Percentiles rank a stretch among this genome's conserved stretches.
Conservation (phyloP, 2,329 filamentous ascomycete genomes). For the Grosmannia clavigera region DNA sequence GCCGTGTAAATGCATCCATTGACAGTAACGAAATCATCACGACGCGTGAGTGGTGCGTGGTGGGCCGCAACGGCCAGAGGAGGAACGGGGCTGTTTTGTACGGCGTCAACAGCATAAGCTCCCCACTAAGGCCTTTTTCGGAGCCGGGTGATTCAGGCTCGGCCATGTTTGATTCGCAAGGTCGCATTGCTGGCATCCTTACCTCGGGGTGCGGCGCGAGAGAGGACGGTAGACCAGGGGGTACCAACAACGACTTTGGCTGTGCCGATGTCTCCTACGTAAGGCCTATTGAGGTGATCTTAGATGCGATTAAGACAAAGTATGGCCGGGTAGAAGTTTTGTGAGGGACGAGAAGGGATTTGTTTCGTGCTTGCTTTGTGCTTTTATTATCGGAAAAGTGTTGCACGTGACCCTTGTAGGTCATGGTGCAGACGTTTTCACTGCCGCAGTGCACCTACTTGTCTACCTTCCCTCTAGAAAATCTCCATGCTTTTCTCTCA, state of each 20-base stretch:
- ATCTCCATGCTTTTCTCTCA: too few species aligned
- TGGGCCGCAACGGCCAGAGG: neutral
- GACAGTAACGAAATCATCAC: neutral
- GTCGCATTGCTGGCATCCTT: neutral
- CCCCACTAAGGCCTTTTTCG: neutral
- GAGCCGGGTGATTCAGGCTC: neutral
- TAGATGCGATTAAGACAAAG: neutral
- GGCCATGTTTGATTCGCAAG: neutral
- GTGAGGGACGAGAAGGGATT: neutral
- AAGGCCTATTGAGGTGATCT: neutral
- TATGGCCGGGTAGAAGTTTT: neutral
- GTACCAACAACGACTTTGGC: neutral
- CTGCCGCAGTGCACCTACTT: too few species aligned
- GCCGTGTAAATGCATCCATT: neutral
- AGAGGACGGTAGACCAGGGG: neutral
- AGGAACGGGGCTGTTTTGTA: neutral
- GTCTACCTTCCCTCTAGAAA: too few species aligned
- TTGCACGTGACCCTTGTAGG: too few species aligned
- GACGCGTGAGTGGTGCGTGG: neutral
- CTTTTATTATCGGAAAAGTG: too few species aligned
- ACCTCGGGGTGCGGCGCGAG: neutral
- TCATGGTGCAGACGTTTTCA: too few species aligned
- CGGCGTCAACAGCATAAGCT: neutral
- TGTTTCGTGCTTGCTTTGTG: too few species aligned
- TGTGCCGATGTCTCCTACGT: neutral